Evolutionary conservation across 306 rosid genomes (phyloP), one percentile per base, ranked within the genome.

Genomic region (Carpinus fangiana): DNA sequence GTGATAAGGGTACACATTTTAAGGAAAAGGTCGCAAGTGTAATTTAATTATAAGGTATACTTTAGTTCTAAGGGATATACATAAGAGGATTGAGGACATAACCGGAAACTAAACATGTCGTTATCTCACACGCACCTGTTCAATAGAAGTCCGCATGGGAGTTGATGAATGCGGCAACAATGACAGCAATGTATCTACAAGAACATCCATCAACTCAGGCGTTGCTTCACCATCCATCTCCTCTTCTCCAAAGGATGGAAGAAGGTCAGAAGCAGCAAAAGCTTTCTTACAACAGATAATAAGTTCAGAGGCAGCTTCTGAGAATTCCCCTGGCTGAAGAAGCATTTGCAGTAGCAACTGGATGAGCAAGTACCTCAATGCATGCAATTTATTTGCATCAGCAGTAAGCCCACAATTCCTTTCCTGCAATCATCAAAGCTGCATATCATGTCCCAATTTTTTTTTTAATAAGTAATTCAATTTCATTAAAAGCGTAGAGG

Each of bases 161-260:
- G 90, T 89, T 46, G 99, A 87, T 75, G 99, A 91, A 86, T 93
- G 90, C 59, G 97, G 99, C 75, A 95, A 90, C 84, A 93, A 82
- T 45, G 96, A 93, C n/a, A 93, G 99, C 82, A 91, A 84, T 21
- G 99, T 93, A 82, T 95, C 99, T 78, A 93, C 90, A 73, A 95
- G 96, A 89, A 93, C 99, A 59, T 95, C 97, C 92, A 90, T 90
- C 80, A 90, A 82, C 62, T 89, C 87, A 55, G 97, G 98, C 12
- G 88, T 83, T 59, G 79, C 79, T 72, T 87, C 97, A 81, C 21
- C 88, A 72, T 91, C 93, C 51, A 70, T 18, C 79, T 83, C 90
- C 18, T 89, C 96, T 41, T 90, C 97, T 55, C 83, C 97, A 77
- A 88, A 78, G 31, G 85, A 86, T 60, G 86, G 92, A 50, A 87